Evolutionary conservation across 2,329 filamentous ascomycete genomes (phyloP), one percentile per base, ranked within the genome.

Genomic region (Ophiostoma quercus): DNA sequence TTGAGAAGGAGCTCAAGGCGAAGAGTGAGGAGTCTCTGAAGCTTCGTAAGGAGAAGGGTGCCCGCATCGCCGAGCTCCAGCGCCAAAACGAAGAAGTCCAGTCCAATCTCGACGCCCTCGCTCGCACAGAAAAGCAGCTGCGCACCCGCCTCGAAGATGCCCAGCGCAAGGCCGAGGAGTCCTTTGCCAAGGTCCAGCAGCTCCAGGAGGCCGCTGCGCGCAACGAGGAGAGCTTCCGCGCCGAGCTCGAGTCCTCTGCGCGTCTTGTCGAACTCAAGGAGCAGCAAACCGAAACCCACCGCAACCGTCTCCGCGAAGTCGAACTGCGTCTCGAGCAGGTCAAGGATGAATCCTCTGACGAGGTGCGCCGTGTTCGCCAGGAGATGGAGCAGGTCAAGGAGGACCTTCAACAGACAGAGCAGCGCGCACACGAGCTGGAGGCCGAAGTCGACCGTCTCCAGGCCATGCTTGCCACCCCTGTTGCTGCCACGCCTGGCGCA

Each of bases 21-120:
- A 96, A 97, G 81, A 90, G 87, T 72, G 87, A 89, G 9, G 95
- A 99, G 77, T 88, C 92, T 66, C 86, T 94, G 74, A 97, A 94
- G 76, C 94, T 91, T 79, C 88, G 95, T 73, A 98, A 97, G 77
- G 95, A 99, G 77, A 98, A 97, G 84, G 92, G 92, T 73, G 90
- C 92, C 1, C 90, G 92, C 54, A 92, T 98, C 74, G 87, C 93
- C 9, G 92, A 96, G 76, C 86, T 99, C 37, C 92, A 97, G 79
- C 91, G 93, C 68, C 87, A 91, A 72, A 91, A 94, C 74, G 94
- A 98, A 74, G 95, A 99, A 74, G 88, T 90, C 63, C 89, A 86
- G 73, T 89, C 91, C 25, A 90, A 86, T 41, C 85, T 93, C 68
- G 92, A 97, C 69, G 86, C 90, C 11, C 82, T 96, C 29, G 90